Conservation (phyloP, 2,329 filamentous ascomycete genomes). For the Fusarium odoratissimum region DNA sequence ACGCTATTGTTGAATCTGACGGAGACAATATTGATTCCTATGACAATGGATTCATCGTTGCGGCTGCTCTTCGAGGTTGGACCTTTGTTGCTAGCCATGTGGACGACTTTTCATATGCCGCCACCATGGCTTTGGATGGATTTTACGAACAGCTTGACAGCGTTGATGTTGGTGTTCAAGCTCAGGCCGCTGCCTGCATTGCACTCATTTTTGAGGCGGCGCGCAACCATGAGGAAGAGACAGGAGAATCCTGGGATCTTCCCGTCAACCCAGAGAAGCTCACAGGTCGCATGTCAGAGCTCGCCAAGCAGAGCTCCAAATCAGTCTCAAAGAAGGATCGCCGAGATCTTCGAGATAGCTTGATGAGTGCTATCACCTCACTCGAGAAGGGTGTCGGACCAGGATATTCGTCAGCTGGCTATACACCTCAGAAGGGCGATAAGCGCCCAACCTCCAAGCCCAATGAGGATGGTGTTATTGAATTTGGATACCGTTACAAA, state of each 20-base stretch:
- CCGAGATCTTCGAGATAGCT: conserved; percentile 59
- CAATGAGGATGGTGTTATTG: conserved; percentile 57
- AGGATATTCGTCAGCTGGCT: conserved; percentile 62
- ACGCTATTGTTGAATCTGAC: conserved; percentile 84
- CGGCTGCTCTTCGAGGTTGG: conserved; percentile 82
- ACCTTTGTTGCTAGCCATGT: conserved; percentile 82
- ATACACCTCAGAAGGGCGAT: conserved; percentile 54
- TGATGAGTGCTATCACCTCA: conserved; percentile 65
- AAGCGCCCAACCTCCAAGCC: conserved; percentile 55
- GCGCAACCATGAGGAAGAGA: conserved; percentile 61
- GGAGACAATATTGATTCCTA: conserved; percentile 77
- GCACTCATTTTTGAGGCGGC: conserved; percentile 83
- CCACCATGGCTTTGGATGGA: conserved; percentile 78
- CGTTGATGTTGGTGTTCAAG: conserved; percentile 76
- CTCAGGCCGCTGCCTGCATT: conserved; percentile 82
- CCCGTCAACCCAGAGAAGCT: conserved; percentile 63
- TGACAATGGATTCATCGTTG: conserved; percentile 77
- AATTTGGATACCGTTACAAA: conserved; percentile 65
- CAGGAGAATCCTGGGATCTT: conserved; percentile 61
- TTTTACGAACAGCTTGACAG: conserved; percentile 90
- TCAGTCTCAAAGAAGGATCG: conserved; percentile 62
- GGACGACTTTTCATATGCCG: conserved; percentile 77
- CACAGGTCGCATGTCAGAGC: conserved; percentile 59
- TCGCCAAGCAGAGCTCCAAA: conserved; percentile 61
- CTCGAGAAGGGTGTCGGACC: conserved; percentile 66